Conservation (phyloP, 768 basidiomycete genomes). For the Phylloporus arenicola region DNA sequence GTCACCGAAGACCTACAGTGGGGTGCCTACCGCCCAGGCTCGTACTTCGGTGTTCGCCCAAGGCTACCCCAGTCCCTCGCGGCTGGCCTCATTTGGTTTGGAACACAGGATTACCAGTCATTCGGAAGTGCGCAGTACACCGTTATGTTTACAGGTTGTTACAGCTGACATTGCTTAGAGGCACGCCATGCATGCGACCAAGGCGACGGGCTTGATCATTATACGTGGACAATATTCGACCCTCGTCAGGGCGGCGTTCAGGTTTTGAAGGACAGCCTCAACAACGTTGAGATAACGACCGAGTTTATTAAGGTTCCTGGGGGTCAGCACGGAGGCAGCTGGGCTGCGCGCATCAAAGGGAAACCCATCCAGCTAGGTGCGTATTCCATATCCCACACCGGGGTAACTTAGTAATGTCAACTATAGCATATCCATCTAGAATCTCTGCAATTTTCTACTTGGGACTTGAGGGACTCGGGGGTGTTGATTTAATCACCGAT, state of each 20-base stretch:
- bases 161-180: constrained; percentile 36
- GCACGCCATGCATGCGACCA: constrained; percentile 88
- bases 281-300: constrained; percentile 82
- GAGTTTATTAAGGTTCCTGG: constrained; percentile 84
- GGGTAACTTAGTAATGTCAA: constrained; percentile 23
- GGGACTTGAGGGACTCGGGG: constrained; percentile 84
- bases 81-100: constrained; percentile 94
- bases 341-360: constrained; percentile 82
- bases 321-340: constrained; percentile 79
- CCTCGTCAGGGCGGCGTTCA: constrained; percentile 82
- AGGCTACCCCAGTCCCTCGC: constrained; percentile 82
- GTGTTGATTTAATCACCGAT: constrained; percentile 71
- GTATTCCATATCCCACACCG: neutral
- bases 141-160: neutral
- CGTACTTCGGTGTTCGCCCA: constrained; percentile 93
- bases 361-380: constrained; percentile 65
- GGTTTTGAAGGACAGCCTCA: constrained; percentile 70
- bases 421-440: constrained; percentile 44
- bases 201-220: constrained; percentile 70
- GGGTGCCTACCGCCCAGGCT: constrained; percentile 84
- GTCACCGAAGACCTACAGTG: constrained; percentile 44
- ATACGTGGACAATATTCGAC: constrained; percentile 88
- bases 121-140: constrained; percentile 46
- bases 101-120: constrained; percentile 78
- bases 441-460: constrained; percentile 82